Evolutionary conservation across 768 basidiomycete species (phyloP).

Genomic region (Rhodocollybia butyracea): DNA sequence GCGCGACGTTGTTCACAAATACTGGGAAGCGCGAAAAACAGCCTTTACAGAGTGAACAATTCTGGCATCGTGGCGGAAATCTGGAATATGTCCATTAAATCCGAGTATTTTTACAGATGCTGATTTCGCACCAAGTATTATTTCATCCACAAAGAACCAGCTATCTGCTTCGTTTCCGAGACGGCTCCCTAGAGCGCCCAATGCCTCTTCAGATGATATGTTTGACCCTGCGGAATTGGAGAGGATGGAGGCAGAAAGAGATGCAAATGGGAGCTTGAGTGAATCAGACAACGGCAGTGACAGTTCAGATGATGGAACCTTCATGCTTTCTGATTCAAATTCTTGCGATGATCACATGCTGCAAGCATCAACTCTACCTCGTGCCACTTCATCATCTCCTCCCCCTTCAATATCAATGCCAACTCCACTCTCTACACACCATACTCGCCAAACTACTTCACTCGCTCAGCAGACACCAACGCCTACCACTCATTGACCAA

Average conservation of each 20-base stretch:
- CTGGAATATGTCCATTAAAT: constrained; percentile 17
- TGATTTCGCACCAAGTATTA: constrained; percentile 16
- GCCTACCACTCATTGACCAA: no score
- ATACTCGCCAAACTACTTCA: no score
- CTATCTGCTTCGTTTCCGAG: neutral
- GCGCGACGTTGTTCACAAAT: constrained; percentile 24
- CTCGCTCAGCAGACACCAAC: no score
- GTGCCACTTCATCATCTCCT: no score
- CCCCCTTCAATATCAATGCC: no score
- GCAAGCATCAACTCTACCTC: no score
- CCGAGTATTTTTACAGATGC: constrained; percentile 12
- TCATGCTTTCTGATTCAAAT: no score
- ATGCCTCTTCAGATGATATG: constrained; percentile 1
- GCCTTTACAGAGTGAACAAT: constrained; percentile 14
- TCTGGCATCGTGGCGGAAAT: constrained; percentile 17
- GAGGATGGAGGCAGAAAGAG: neutral
- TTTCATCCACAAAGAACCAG: constrained; percentile 2
- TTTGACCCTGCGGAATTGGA: neutral
- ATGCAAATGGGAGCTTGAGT: neutral
- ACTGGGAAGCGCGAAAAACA: constrained; percentile 17
- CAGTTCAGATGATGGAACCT: no score
- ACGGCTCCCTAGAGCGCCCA: neutral
- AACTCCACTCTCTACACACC: no score
- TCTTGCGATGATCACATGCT: no score
- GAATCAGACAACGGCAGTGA: no score